These are phyloP conservation scores for Fistulinella staudtii DNA, from an alignment of 1,284 basidiomycete species.

Conservation along the genomic window DNA sequence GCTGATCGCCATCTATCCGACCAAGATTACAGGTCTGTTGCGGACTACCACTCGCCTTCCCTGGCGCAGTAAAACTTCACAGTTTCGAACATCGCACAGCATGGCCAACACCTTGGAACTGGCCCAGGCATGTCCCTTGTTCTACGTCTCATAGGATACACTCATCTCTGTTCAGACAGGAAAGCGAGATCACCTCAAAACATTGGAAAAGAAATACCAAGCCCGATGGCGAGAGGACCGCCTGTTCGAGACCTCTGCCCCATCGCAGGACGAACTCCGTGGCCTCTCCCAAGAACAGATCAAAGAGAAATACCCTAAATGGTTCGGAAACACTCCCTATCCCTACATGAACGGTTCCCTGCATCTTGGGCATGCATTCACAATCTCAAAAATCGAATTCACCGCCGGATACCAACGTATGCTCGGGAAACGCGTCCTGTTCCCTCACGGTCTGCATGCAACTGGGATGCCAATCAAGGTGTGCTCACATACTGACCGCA, in stretches of 20 bases:
- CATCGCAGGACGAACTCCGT: constrained; percentile 60
- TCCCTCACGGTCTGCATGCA: constrained; percentile 95
- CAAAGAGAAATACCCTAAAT: constrained; percentile 82
- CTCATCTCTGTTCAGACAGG: constrained; percentile 58
- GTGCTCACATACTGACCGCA: constrained; percentile 27
- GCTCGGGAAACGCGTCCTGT: constrained; percentile 92
- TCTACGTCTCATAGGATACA: not conserved
- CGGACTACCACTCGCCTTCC: constrained; percentile 24
- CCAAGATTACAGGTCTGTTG: constrained; percentile 28
- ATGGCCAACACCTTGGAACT: constrained; percentile 57
- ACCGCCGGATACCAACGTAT: constrained; percentile 94
- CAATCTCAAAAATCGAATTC: constrained; percentile 98
- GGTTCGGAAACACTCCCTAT: constrained; percentile 94
- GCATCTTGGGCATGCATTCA: constrained; percentile 97
- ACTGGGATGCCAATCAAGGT: constrained; percentile 99
- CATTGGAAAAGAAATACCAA: constrained; percentile 85
- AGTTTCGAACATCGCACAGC: constrained; percentile 11
- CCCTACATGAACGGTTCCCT: constrained; percentile 99
- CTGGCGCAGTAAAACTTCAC: constrained; percentile 34
- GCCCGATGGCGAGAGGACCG: constrained; percentile 68
- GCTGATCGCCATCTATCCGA: constrained; percentile 25
- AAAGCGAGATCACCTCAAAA: constrained; percentile 86
- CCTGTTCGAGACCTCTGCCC: constrained; percentile 84
- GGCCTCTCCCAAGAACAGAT: constrained; percentile 64
- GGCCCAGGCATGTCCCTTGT: constrained; percentile 40